These are phyloP conservation scores for Gomphus sp. DNA, from an alignment of 1,284 basidiomycete species.

Conservation along the genomic window DNA sequence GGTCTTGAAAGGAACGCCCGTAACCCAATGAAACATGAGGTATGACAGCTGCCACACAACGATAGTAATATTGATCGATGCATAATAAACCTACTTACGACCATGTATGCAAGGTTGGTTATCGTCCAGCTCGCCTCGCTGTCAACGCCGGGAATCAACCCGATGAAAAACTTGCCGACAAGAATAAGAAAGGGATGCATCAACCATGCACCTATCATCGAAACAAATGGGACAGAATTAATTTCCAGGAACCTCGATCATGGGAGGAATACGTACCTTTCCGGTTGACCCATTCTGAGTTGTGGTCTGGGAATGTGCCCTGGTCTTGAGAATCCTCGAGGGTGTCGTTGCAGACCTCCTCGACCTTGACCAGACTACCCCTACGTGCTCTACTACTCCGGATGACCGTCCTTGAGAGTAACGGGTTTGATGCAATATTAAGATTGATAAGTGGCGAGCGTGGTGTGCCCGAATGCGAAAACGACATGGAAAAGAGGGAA, in stretches of 20 bases:
- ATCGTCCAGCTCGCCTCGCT: conserved; percentile 95
- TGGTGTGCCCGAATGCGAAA: conserved; percentile 19
- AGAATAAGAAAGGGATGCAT: conserved; percentile 94
- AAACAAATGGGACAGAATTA: not conserved
- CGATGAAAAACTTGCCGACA: conserved; percentile 85
- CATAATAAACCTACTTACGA: conserved; percentile 44
- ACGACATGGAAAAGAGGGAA: conserved; percentile 6
- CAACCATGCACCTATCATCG: conserved; percentile 80
- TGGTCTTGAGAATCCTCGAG: conserved; percentile 77
- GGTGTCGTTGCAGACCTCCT: conserved; percentile 72
- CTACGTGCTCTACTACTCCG: conserved; percentile 52
- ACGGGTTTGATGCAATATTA: conserved; percentile 26
- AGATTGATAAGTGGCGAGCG: conserved; percentile 38
- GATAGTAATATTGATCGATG: conserved; percentile 2
- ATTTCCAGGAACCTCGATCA: not conserved
- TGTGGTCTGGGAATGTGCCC: conserved; percentile 80
- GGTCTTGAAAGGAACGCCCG: conserved; percentile 92
- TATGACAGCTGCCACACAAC: conserved; percentile 71
- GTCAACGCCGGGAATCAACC: conserved; percentile 90
- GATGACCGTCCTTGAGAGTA: conserved; percentile 14
- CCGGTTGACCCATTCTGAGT: conserved; percentile 97
- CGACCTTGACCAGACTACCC: conserved; percentile 80
- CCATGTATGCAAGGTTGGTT: conserved; percentile 87
- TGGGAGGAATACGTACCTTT: conserved; percentile 54
- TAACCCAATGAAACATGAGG: conserved; percentile 98